Percentiles rank a stretch among this genome's conserved stretches.
These are phyloP conservation scores for Colletotrichum ledebouriae DNA, from an alignment of 2,329 filamentous ascomycete species.

Conservation along the genomic window DNA sequence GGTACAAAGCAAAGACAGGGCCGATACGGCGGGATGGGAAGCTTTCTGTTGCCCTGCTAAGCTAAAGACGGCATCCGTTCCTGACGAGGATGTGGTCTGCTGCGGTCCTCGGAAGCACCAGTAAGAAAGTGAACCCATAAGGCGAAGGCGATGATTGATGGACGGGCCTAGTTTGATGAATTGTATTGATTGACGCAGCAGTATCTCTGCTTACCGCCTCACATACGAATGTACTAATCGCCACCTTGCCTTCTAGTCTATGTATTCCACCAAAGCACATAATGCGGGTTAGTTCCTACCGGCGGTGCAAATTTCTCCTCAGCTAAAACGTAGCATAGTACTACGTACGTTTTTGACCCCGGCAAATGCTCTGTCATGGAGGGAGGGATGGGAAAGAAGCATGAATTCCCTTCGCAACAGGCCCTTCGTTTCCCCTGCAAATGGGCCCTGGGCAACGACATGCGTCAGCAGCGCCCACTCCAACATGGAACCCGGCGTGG, in stretches of 20 bases:
- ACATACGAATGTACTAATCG: too few species aligned
- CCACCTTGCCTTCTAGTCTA: too few species aligned
- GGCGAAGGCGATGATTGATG: slow-evolving; percentile 19
- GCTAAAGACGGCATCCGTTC: slow-evolving; percentile 21
- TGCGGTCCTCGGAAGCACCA: slow-evolving; percentile 5
- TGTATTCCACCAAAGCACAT: too few species aligned
- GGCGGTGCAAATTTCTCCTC: slow-evolving; percentile 13
- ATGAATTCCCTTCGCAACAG: neutral
- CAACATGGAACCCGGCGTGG: slow-evolving; percentile 11
- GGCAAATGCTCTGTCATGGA: neutral
- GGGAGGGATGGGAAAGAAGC: slow-evolving; percentile 7
- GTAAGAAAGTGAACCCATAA: slow-evolving; percentile 4
- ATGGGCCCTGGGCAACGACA: neutral
- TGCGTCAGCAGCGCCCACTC: slow-evolving; percentile 30
- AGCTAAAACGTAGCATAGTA: slow-evolving; percentile 7
- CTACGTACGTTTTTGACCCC: neutral
- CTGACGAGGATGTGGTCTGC: slow-evolving; percentile 9
- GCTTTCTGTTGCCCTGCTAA: slow-evolving; percentile 8
- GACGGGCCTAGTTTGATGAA: neutral
- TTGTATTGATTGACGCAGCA: slow-evolving; percentile 1
- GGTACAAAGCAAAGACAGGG: slow-evolving; percentile 3
- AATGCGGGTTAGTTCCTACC: too few species aligned
- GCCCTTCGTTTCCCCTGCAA: slow-evolving; percentile 3
- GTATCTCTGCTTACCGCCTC: too few species aligned
- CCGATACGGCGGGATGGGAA: slow-evolving; percentile 1